phyloP scores from a whole-genome alignment of 495 filamentous ascomycete species.

The Aspergillus carlsbadensis region DNA sequence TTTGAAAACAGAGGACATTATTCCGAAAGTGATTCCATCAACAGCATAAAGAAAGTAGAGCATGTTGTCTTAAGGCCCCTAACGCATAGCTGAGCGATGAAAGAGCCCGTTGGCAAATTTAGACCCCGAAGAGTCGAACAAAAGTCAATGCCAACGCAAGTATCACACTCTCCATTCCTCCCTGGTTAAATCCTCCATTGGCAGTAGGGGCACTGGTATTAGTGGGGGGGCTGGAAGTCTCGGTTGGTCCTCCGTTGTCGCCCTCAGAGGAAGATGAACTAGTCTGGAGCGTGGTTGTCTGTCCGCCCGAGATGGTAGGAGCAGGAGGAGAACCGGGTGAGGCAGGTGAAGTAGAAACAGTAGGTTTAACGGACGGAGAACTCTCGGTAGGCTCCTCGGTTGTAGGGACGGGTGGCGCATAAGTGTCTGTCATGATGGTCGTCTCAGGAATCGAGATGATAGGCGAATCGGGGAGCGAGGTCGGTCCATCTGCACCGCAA shows the following conservation, averaged over 20 bases:
- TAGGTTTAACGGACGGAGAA: background rate
- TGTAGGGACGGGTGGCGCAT: background rate
- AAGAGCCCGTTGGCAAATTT: background rate
- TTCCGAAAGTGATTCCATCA: background rate
- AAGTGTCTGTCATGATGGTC: conserved; percentile 10
- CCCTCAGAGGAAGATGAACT: background rate
- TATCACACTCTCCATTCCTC: background rate
- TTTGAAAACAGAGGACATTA: background rate
- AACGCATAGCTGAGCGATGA: background rate
- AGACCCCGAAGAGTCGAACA: conserved; percentile 2
- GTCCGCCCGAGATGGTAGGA: background rate
- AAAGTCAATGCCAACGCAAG: conserved; percentile 4
- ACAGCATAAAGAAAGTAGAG: background rate
- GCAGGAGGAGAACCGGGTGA: background rate
- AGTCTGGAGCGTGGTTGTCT: conserved; percentile 4
- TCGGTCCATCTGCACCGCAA: conserved; percentile 13
- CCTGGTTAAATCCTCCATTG: background rate
- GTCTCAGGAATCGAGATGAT: conserved; percentile 10
- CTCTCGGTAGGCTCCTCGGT: conserved; percentile 4
- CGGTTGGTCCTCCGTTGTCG: background rate
- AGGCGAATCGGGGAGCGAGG: background rate
- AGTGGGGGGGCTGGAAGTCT: background rate
- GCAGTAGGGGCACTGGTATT: background rate
- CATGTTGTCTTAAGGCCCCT: background rate
- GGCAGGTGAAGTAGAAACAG: background rate